Evolutionary conservation across 192 early-diverging fungal species (phyloP), one percentile per base, ranked within the genome.

Genomic region (Paraglomus brasilianum): DNA sequence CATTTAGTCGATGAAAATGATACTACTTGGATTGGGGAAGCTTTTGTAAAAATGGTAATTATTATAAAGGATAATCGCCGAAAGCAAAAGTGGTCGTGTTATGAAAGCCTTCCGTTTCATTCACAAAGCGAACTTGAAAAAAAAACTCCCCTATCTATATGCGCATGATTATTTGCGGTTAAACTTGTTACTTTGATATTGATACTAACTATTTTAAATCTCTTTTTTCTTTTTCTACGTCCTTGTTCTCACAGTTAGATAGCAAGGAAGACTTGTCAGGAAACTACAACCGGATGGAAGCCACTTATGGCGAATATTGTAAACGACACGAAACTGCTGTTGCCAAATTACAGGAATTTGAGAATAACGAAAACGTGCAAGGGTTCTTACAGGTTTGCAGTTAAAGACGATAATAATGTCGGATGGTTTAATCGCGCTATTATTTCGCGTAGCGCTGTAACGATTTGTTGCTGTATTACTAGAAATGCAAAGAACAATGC

Each of bases 291-390:
- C 40, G 41, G 49, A 80, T 90, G 61, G 87, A 88, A 50, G 68
- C 67, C 15, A 76, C 85, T 1, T 93, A 91, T 65, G 82, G 85
- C 21, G 85, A 87, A 19, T 93, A 93, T 59, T 91, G 89, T 76
- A 91, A 90, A 73, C 75, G 86, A 65, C 90, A 91, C 67, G 88
- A 93, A 71, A 79, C 85, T 44, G 81, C 86, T 17, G 81, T 88
- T 51, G 72, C 77, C 8, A 79, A 80, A 71, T 66, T 93, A 10
- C 81, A 82, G 63, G 91, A 93, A 75, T 78, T 86, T 52, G 78
- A 81, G 24, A 63, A 55, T 22, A 59, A 70, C 22, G 71, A 68
- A 14, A 36, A 69, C 17, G 63, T 82, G 39, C 76, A 86, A 75
- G 60, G 66, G 19, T 83, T 81, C 62, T 72, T 80, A 62, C 78